A percentile compares a stretch with the other conserved stretches of the same genome.
phyloP scores from a whole-genome alignment of 495 filamentous ascomycete genomes.

The Pyrenula aspistea region DNA sequence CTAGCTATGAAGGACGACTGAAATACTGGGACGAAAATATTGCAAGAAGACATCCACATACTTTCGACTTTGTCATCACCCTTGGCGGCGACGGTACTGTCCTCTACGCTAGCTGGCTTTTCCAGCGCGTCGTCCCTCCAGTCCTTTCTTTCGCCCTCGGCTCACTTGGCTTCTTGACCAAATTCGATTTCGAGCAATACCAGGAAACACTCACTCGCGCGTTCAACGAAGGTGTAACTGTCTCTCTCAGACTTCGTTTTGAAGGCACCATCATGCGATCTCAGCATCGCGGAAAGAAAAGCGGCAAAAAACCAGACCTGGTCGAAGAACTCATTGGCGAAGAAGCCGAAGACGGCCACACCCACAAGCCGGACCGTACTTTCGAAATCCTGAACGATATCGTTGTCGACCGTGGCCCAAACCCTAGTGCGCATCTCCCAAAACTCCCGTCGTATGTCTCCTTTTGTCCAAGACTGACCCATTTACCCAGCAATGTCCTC shows the following conservation, averaged over 20 bases:
- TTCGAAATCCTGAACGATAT: conserved; percentile 88
- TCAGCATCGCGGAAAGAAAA: conserved; percentile 26
- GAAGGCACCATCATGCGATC: conserved; percentile 92
- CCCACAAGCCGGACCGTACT: conserved; percentile 67
- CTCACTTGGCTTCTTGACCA: conserved; percentile 88
- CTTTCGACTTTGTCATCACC: conserved; percentile 87
- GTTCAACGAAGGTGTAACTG: conserved; percentile 73
- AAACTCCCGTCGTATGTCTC: background rate
- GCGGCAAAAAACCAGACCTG: conserved; percentile 45
- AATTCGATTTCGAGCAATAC: conserved; percentile 79
- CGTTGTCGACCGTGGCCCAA: conserved; percentile 84
- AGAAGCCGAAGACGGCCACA: conserved; percentile 65
- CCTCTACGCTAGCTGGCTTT: conserved; percentile 89
- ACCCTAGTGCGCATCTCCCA: conserved; percentile 51
- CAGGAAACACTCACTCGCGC: conserved; percentile 56
- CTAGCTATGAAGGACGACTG: conserved; percentile 44
- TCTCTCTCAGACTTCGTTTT: conserved; percentile 80
- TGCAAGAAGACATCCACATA: conserved; percentile 64
- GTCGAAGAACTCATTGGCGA: conserved; percentile 82
- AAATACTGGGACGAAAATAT: conserved; percentile 76
- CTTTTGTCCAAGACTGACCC: too few relatives aligned
- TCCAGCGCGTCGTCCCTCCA: conserved; percentile 91
- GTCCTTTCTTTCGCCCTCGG: conserved; percentile 85
- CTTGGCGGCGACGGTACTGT: conserved; percentile 97
- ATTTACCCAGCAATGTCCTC: conserved; percentile 59